A percentile compares a stretch with the other conserved stretches of the same genome.
Conservation (phyloP, 2,329 filamentous ascomycete species). For the Leptographium wingfieldii region DNA sequence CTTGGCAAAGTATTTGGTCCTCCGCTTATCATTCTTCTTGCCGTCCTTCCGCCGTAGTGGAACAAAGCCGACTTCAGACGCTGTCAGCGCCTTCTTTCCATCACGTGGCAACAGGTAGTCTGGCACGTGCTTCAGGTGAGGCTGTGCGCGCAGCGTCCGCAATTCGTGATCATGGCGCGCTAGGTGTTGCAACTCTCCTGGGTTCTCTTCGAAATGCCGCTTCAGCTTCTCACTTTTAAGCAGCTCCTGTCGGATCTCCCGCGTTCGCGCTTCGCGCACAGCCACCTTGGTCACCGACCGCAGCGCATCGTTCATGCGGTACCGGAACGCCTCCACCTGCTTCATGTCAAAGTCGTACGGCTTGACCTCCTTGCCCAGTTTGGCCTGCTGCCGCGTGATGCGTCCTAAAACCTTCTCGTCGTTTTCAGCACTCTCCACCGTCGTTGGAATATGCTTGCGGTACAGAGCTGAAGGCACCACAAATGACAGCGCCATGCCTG, state of each 20-base stretch:
- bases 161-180: conserved; percentile 84
- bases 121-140: conserved; percentile 86
- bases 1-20: conserved; percentile 19
- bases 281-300: conserved; percentile 81
- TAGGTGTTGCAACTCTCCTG: conserved; percentile 64
- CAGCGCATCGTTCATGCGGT: conserved; percentile 86
- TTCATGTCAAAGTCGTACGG: conserved; percentile 93
- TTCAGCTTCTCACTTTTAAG: conserved; percentile 90
- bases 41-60: conserved; percentile 45
- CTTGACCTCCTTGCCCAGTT: conserved; percentile 69
- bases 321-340: conserved; percentile 86
- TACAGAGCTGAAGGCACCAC: conserved; percentile 72
- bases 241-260: conserved; percentile 79
- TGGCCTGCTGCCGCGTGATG: conserved; percentile 68
- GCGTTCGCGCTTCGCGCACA: conserved; percentile 76
- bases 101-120: conserved; percentile 80
- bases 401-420: conserved; percentile 76
- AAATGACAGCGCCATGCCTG: conserved; percentile 93
- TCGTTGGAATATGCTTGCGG: conserved; percentile 82
- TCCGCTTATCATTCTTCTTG: conserved; percentile 34
- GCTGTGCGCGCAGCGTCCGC: conserved; percentile 68
- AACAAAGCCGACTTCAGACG: conserved; percentile 64
- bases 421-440: conserved; percentile 58
- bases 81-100: conserved; percentile 54
- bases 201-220: conserved; percentile 95